Conservation (phyloP, 2,329 filamentous ascomycete genomes). For the Lachnellula occidentalis region DNA sequence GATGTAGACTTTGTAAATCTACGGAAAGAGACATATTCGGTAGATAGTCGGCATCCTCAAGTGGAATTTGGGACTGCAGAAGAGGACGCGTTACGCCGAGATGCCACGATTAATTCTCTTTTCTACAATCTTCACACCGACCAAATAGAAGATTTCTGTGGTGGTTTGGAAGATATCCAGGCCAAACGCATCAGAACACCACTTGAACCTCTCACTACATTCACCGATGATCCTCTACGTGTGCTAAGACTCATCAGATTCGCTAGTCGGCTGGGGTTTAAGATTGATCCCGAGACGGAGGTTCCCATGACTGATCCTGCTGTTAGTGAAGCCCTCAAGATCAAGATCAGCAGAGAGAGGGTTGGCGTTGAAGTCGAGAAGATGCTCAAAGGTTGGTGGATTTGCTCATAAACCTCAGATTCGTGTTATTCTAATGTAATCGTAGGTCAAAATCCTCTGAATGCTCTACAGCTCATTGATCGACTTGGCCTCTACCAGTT, state of each 20-base stretch:
- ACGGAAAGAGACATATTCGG: slow-evolving; percentile 82
- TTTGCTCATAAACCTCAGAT: slow-evolving; percentile 12
- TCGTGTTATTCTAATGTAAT: slow-evolving; percentile 12
- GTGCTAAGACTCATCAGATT: slow-evolving; percentile 86
- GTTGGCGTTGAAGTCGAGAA: slow-evolving; percentile 86
- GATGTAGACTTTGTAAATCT: slow-evolving; percentile 95
- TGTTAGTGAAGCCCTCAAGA: slow-evolving; percentile 72
- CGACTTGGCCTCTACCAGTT: slow-evolving; percentile 62
- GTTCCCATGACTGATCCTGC: slow-evolving; percentile 68
- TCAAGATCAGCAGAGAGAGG: slow-evolving; percentile 89
- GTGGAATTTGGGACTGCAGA: slow-evolving; percentile 91
- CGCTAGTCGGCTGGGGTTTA: slow-evolving; percentile 75
- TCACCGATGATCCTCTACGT: slow-evolving; percentile 86
- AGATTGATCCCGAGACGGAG: slow-evolving; percentile 65
- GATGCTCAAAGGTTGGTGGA: slow-evolving; percentile 65
- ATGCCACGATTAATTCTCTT: slow-evolving; percentile 91
- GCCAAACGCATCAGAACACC: slow-evolving; percentile 75
- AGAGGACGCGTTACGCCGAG: slow-evolving; percentile 82
- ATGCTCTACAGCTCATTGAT: slow-evolving; percentile 61
- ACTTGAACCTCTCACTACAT: slow-evolving; percentile 82
- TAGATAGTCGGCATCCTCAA: slow-evolving; percentile 83
- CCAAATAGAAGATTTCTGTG: slow-evolving; percentile 78
- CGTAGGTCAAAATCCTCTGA: slow-evolving; percentile 51
- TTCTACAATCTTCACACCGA: slow-evolving; percentile 89
- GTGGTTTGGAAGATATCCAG: slow-evolving; percentile 70